Conservation (phyloP, 495 filamentous ascomycete genomes). For the Tuber microsphaerosporum region DNA sequence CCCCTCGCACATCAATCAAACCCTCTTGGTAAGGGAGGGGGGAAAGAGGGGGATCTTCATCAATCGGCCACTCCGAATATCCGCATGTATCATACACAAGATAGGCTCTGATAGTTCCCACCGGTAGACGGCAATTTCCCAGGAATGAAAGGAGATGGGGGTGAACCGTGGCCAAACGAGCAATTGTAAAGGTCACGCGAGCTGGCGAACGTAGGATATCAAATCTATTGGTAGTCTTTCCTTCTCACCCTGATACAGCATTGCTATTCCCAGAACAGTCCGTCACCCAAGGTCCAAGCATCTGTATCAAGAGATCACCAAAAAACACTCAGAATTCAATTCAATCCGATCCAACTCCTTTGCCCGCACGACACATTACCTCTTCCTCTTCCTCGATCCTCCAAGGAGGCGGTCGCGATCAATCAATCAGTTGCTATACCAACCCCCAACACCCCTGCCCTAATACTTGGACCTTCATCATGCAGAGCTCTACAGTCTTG, state of each 20-base stretch:
- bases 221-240: neutral
- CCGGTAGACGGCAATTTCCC: neutral
- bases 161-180: neutral
- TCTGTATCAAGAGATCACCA: neutral
- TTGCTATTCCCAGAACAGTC: neutral
- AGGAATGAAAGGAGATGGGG: neutral
- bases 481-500: neutral
- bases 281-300: neutral
- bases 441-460: neutral
- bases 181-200: neutral
- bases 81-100: neutral
- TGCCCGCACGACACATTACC: neutral
- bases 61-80: neutral
- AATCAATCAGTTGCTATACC: neutral
- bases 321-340: neutral
- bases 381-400: neutral
- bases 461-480: neutral
- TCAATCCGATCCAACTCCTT: neutral
- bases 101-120: neutral
- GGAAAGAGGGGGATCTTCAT: neutral
- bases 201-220: neutral
- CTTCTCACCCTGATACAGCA: neutral
- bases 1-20: neutral
- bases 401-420: neutral
- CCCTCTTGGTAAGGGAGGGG: neutral